phyloP scores from a whole-genome alignment of 2,329 filamentous ascomycete species.

The Colletotrichum sp. region DNA sequence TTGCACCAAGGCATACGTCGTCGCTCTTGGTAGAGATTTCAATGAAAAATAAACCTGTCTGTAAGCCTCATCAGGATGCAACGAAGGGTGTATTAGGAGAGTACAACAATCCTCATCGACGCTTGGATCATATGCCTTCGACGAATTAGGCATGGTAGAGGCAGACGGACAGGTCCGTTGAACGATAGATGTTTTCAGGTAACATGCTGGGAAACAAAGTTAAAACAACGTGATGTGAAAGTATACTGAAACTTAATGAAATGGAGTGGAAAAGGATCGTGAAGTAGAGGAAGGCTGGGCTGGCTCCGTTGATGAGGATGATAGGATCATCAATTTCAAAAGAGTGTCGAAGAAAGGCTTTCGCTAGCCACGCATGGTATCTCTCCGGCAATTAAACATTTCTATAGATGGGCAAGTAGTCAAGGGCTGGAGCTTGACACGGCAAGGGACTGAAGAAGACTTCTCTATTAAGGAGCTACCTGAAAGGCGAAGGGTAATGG shows the following conservation, averaged over 20 bases:
- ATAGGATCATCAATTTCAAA: neutral
- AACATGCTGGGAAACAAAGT: accelerated
- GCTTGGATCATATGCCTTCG: neutral
- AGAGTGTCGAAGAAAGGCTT: neutral
- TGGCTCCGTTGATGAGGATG: neutral
- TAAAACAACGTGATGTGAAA: neutral
- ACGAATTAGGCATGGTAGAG: neutral
- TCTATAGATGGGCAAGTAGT: neutral
- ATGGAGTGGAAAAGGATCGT: accelerated
- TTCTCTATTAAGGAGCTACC: neutral
- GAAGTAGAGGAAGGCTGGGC: neutral
- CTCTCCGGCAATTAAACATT: neutral
- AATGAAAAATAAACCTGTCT: neutral
- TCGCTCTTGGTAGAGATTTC: neutral
- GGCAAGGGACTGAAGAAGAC: neutral
- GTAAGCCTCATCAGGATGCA: neutral
- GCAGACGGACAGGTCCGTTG: neutral
- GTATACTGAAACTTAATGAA: neutral
- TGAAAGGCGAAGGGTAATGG: neutral
- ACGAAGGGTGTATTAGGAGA: neutral
- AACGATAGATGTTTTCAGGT: accelerated
- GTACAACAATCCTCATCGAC: neutral
- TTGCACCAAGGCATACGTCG: neutral
- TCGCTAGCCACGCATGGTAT: neutral
- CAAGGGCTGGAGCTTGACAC: neutral